Percentiles rank a stretch among this genome's conserved stretches.
These are phyloP conservation scores for Zostera marina DNA, from an alignment of 116 monocot genomes.

Conservation along the genomic window DNA sequence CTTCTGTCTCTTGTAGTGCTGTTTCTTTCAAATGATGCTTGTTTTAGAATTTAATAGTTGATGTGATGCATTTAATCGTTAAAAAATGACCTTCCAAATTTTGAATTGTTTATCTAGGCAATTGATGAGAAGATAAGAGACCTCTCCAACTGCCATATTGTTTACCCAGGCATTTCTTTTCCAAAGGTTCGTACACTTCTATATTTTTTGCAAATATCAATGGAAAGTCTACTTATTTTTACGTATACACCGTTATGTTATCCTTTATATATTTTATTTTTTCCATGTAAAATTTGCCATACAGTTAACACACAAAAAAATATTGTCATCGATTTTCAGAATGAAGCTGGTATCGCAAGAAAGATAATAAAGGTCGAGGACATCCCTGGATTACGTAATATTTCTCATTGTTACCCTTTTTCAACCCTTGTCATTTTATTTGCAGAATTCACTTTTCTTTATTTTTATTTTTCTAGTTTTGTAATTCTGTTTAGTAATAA, in stretches of 20 bases:
- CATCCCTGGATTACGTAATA: slow-evolving; percentile 84
- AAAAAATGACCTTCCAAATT: not conserved
- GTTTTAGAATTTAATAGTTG: not conserved
- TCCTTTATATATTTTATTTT: no score
- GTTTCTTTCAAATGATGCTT: no score
- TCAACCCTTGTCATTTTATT: not conserved
- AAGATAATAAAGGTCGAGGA: slow-evolving; percentile 86
- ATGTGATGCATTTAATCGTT: not conserved
- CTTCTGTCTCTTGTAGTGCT: no score
- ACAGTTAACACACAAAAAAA: no score
- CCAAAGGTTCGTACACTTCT: slow-evolving; percentile 51
- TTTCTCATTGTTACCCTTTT: not conserved
- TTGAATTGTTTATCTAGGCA: slow-evolving; percentile 32
- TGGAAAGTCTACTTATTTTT: not conserved
- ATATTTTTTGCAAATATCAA: not conserved
- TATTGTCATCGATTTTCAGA: slow-evolving; percentile 25
- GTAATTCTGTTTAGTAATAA: no score
- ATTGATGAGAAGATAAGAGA: slow-evolving; percentile 99
- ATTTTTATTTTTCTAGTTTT: no score
- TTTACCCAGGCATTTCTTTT: slow-evolving; percentile 90
- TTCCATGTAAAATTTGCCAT: no score
- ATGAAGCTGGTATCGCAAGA: slow-evolving; percentile 82
- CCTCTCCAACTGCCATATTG: slow-evolving; percentile 96
- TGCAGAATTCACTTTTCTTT: no score
- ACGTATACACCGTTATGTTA: no score